Evolutionary conservation across 495 filamentous ascomycete genomes (phyloP), one percentile per base, ranked within the genome.

Genomic region (Lasiosphaeria ovina): DNA sequence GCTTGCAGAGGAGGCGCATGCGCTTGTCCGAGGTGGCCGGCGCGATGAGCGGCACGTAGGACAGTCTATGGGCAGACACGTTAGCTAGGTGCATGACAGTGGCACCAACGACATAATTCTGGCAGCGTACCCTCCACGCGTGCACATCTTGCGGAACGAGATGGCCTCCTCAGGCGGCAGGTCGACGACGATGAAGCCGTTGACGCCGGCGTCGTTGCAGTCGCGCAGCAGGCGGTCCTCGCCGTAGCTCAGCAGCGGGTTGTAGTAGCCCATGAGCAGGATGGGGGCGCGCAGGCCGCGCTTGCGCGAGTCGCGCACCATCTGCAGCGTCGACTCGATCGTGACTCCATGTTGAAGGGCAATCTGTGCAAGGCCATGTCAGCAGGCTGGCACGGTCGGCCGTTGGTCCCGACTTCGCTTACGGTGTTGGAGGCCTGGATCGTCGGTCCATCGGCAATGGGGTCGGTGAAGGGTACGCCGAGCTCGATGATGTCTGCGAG

Each of bases 181-280:
- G 74, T 99, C 94, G 55, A 97, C 95, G 70, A 98, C 86, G 65
- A 99, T 98, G 74, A 98, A 99, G 51, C 94, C 94, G 77, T 97
- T 97, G 69, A 94, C 89, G 51, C 92, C 91, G 17, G 90, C 90
- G 48, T 87, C 85, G 68, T 89, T 86, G 69, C 92, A 92, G 73
- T 99, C 93, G 57, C 82, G 79, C 42, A 99, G 78, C 72, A 98
- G 85, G 53, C 81, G 81, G 77, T 95, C 91, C 76, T 98, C 94
- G 60, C 95, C 95, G 69, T 98, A 98, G 65, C 85, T 89, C 51
- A 97, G 78, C 53, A 98, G 76, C 1, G 94, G 94, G 76, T 99
- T 99, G 75, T 96, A 99, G 83, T 99, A 99, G 58, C 94, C 94
- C 94, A 99, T 99, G 62, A 99, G 81, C 58, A 99, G 76, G 44